These are phyloP conservation scores for Gracilariopsis chorda DNA, from an alignment of 23 red algal genomes.

Conservation along the genomic window DNA sequence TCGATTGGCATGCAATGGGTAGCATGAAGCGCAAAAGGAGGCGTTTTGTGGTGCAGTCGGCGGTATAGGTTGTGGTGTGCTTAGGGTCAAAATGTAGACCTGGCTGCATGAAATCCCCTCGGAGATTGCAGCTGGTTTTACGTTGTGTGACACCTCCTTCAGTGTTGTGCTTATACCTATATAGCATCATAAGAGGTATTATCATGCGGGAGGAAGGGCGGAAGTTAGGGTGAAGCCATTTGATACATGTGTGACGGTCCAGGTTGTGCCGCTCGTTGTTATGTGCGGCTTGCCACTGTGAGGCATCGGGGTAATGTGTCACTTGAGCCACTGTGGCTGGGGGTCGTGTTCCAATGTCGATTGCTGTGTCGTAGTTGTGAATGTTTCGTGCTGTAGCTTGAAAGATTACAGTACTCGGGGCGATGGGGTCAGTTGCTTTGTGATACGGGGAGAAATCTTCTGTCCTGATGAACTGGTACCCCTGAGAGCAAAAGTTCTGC, in stretches of 20 bases:
- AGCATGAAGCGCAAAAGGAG: not conserved
- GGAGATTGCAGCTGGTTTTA: not conserved
- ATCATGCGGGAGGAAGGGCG: too few relatives aligned
- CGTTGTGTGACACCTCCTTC: not conserved
- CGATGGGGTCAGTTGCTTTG: not conserved
- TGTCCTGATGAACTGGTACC: not conserved
- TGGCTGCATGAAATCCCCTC: not conserved
- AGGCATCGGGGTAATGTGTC: not conserved
- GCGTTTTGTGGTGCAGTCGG: not conserved
- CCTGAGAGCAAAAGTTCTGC: not conserved
- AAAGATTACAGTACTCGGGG: not conserved
- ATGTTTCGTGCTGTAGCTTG: not conserved
- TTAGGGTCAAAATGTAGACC: too few relatives aligned
- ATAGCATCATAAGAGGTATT: too few relatives aligned
- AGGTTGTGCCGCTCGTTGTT: not conserved
- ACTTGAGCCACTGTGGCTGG: not conserved
- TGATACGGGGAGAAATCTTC: not conserved
- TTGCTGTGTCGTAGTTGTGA: not conserved
- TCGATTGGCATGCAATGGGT: not conserved
- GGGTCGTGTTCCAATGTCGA: not conserved
- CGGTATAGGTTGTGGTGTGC: not conserved
- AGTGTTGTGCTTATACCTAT: not conserved
- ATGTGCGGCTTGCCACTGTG: not conserved
- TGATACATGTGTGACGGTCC: too few relatives aligned
- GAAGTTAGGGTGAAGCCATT: too few relatives aligned